A percentile compares a stretch with the other conserved stretches of the same genome.
phyloP scores from a whole-genome alignment of 2,329 filamentous ascomycete genomes.

The Zarea fungicola region DNA sequence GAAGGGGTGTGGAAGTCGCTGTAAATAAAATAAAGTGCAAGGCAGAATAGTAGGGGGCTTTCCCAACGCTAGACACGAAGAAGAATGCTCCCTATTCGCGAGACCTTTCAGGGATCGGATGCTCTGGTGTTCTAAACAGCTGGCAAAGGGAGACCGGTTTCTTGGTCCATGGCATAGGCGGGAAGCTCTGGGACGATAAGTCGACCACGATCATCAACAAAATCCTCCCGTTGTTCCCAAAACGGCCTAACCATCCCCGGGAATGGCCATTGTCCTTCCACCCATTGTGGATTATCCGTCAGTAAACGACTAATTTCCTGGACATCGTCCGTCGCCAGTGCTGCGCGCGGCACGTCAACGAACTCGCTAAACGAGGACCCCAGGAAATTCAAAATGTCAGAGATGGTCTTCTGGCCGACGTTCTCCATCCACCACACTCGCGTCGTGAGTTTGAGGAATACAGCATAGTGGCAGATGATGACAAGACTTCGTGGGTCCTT shows the following conservation, averaged over 20 bases:
- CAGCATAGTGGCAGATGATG: constrained; percentile 48
- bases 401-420: constrained; percentile 41
- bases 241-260: too few relatives aligned
- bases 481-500: constrained; percentile 42
- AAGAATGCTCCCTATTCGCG: neutral
- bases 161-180: too few relatives aligned
- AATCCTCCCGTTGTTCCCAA: too few relatives aligned
- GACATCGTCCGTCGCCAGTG: constrained; percentile 29
- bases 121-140: too few relatives aligned
- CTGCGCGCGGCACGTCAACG: constrained; percentile 37
- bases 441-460: constrained; percentile 41
- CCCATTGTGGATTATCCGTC: too few relatives aligned
- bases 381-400: constrained; percentile 35
- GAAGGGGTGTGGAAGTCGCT: neutral
- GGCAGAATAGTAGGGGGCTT: neutral
- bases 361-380: constrained; percentile 36
- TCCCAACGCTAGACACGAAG: neutral
- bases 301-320: too few relatives aligned
- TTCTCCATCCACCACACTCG: constrained; percentile 47
- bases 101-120: too few relatives aligned
- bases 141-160: too few relatives aligned
- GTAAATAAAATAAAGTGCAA: too few relatives aligned
- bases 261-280: too few relatives aligned
- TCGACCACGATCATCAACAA: too few relatives aligned
- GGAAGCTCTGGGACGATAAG: too few relatives aligned